These are phyloP conservation scores for Boletus reticulatus DNA, from an alignment of 768 basidiomycete genomes.

Conservation along the genomic window DNA sequence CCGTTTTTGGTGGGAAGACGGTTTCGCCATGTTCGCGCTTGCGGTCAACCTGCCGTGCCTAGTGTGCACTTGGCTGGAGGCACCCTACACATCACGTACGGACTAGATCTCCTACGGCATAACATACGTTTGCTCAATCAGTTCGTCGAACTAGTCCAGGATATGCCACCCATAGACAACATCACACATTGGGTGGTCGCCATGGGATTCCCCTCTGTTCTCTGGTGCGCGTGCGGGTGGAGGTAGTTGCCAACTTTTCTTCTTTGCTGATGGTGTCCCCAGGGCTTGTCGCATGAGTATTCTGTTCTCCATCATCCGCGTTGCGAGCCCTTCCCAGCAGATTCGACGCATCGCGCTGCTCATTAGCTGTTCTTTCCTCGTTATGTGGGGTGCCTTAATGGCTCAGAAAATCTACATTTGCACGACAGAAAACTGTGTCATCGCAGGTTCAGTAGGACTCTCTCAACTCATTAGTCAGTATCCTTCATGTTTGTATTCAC, in stretches of 20 bases:
- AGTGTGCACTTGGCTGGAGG: constrained; percentile 3
- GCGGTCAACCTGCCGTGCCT: constrained; percentile 14
- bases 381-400: constrained; percentile 25
- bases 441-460: constrained; percentile 8
- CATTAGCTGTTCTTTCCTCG: constrained; percentile 14
- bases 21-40: constrained; percentile 22
- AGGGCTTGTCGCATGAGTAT: constrained; percentile 29
- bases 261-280: neutral
- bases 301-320: constrained; percentile 23
- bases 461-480: constrained; percentile 23
- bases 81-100: constrained; percentile 1
- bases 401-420: constrained; percentile 16
- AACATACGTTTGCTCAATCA: neutral
- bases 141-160: neutral
- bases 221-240: constrained; percentile 14
- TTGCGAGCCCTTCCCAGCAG: constrained; percentile 8
- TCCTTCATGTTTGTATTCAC: neutral
- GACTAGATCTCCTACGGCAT: too few relatives aligned
- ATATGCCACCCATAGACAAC: neutral
- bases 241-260: too few relatives aligned
- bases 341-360: constrained; percentile 1
- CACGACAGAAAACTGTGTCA: neutral
- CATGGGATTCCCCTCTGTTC: constrained; percentile 15
- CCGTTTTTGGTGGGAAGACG: constrained; percentile 32
- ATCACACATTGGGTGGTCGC: constrained; percentile 11